Conservation (phyloP, 345 rosid species). For the Corymbia maculata region DNA sequence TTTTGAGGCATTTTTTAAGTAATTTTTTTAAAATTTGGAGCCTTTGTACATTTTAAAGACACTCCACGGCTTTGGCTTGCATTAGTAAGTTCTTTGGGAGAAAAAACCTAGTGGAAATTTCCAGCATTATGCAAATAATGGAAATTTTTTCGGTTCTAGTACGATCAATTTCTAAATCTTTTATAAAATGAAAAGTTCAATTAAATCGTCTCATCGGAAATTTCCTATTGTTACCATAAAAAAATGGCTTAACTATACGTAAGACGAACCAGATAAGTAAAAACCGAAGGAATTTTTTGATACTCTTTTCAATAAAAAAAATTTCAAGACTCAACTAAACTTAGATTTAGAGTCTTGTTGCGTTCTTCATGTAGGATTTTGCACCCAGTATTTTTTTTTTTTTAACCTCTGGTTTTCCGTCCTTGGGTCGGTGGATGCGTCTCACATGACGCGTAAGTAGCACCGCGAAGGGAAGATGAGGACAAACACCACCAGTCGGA, state of each 20-base stretch:
- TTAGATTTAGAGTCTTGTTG: neutral
- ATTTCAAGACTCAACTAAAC: neutral
- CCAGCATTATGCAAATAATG: neutral
- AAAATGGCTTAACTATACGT: too few species aligned
- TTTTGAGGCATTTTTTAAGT: too few species aligned
- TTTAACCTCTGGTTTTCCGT: neutral
- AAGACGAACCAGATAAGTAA: neutral
- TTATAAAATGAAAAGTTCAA: neutral
- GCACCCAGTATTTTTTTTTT: neutral
- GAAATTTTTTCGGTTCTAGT: too few species aligned
- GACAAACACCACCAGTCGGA: neutral
- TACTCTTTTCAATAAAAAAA: neutral
- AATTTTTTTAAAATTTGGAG: neutral
- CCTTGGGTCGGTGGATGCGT: neutral
- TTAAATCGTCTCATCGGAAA: rapidly evolving
- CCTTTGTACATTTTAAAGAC: neutral
- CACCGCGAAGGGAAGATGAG: neutral
- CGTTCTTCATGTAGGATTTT: neutral
- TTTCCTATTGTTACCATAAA: too few species aligned
- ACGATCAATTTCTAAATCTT: neutral
- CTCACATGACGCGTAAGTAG: neutral
- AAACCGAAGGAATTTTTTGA: neutral
- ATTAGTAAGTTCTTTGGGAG: too few species aligned
- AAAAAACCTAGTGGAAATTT: neutral
- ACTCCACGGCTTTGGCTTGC: too few species aligned